Evolutionary conservation across 2,329 filamentous ascomycete genomes (phyloP).

Genomic region (Exophiala phaeomuriformis): DNA sequence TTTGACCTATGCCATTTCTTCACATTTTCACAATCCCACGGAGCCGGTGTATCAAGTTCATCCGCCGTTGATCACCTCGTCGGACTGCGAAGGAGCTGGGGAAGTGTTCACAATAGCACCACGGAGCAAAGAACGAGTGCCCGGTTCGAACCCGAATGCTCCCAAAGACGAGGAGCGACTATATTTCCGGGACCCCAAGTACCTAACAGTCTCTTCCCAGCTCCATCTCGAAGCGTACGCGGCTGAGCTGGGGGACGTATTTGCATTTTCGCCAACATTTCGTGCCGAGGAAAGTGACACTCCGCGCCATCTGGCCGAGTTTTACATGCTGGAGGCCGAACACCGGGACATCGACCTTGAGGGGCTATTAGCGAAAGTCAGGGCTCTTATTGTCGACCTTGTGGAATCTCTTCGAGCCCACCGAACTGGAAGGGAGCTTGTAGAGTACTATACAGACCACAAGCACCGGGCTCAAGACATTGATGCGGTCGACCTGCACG

Average conservation of each 20-base stretch:
- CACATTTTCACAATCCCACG: conserved; percentile 61
- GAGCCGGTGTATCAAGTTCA: conserved; percentile 70
- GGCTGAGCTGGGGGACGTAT: conserved; percentile 81
- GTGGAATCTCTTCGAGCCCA: conserved; percentile 10
- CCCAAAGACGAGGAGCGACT: conserved; percentile 38
- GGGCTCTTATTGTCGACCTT: conserved; percentile 59
- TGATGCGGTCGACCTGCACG: conserved; percentile 29
- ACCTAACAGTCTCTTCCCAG: conserved; percentile 90
- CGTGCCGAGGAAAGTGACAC: conserved; percentile 91
- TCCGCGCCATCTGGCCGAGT: conserved; percentile 87
- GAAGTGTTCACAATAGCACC: conserved; percentile 74
- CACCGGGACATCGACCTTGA: conserved; percentile 63
- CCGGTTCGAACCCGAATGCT: conserved; percentile 22
- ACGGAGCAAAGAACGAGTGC: conserved; percentile 13
- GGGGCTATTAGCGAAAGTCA: conserved; percentile 69
- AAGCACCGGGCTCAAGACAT: conserved; percentile 18
- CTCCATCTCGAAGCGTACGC: conserved; percentile 88
- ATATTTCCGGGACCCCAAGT: conserved; percentile 85
- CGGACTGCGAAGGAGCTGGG: conserved; percentile 92
- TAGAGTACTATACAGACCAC: conserved; percentile 32
- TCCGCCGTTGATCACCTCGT: conserved; percentile 89
- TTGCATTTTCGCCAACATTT: conserved; percentile 90
- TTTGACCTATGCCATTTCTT: conserved; percentile 62
- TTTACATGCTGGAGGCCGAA: conserved; percentile 97
- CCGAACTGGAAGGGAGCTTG: conserved; percentile 48